These are phyloP conservation scores for Penicillium waksmanii DNA, from an alignment of 495 filamentous ascomycete species.

Conservation along the genomic window DNA sequence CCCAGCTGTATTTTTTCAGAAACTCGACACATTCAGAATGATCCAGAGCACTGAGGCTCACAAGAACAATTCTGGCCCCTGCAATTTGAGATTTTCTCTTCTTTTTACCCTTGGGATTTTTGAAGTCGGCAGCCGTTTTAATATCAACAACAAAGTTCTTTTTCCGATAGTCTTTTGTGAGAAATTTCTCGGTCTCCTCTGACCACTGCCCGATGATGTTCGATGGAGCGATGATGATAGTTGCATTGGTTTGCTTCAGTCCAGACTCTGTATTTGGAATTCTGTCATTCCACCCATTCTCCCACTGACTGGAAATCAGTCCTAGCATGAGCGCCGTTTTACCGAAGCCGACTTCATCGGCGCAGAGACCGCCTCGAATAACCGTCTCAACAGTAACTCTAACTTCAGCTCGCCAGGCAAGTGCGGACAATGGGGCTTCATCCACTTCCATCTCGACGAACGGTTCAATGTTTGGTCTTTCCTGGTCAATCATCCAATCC, in stretches of 20 bases:
- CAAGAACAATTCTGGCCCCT: slow-evolving; percentile 12
- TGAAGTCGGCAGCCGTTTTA: slow-evolving; percentile 5
- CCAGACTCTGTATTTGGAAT: neutral
- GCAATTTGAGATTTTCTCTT: too few species aligned
- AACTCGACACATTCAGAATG: neutral
- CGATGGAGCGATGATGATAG: slow-evolving; percentile 67
- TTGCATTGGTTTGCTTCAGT: slow-evolving; percentile 58
- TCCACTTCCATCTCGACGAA: slow-evolving; percentile 72
- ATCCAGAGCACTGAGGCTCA: neutral
- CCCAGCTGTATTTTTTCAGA: slow-evolving; percentile 41
- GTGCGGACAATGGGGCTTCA: slow-evolving; percentile 59
- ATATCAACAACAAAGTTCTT: slow-evolving; percentile 51
- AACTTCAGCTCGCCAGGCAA: slow-evolving; percentile 68
- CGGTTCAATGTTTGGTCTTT: slow-evolving; percentile 43
- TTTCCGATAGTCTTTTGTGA: slow-evolving; percentile 32
- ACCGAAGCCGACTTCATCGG: slow-evolving; percentile 79
- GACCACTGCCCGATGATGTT: slow-evolving; percentile 71
- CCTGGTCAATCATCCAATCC: slow-evolving; percentile 69
- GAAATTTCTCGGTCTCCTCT: slow-evolving; percentile 62
- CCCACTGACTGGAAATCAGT: slow-evolving; percentile 53
- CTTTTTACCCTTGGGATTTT: slow-evolving; percentile 7
- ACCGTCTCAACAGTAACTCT: slow-evolving; percentile 41
- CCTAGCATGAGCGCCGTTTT: slow-evolving; percentile 78
- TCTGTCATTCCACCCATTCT: neutral
- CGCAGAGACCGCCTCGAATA: slow-evolving; percentile 70